Evolutionary conservation across 306 rosid genomes (phyloP).

Genomic region (Quercus alba): DNA sequence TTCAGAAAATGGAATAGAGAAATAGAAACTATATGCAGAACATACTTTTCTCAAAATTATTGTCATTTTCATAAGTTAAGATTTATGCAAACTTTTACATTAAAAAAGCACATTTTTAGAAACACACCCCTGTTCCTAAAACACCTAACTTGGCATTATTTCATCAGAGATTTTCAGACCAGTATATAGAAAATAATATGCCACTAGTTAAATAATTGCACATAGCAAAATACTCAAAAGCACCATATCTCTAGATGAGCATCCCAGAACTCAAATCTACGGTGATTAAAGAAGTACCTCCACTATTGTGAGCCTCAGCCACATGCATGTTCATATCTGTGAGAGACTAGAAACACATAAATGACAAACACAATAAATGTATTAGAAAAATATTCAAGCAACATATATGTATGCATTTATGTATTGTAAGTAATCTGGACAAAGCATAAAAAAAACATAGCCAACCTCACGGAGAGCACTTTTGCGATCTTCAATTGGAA

Average conservation of each 20-base stretch:
- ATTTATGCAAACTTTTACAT: background rate
- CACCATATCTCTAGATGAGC: slow-evolving; percentile 10
- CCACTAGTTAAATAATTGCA: slow-evolving; percentile 6
- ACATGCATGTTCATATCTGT: slow-evolving; percentile 73
- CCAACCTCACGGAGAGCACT: slow-evolving; percentile 90
- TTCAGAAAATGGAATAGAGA: background rate
- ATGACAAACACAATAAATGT: slow-evolving; percentile 29
- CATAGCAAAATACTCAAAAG: slow-evolving; percentile 4
- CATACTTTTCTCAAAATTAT: background rate
- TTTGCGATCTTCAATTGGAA: slow-evolving; percentile 96
- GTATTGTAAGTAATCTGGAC: slow-evolving; percentile 14
- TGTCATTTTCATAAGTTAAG: background rate
- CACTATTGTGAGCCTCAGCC: slow-evolving; percentile 70
- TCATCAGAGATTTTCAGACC: slow-evolving; percentile 19
- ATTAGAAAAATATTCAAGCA: slow-evolving; percentile 11
- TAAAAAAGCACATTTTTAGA: background rate
- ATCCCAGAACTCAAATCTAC: slow-evolving; percentile 13
- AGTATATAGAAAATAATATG: slow-evolving; percentile 10
- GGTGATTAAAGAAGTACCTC: slow-evolving; percentile 60
- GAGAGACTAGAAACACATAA: slow-evolving; percentile 63
- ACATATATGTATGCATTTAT: background rate
- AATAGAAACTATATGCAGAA: background rate
- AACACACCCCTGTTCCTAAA: slow-evolving; percentile 3
- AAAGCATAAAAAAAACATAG: slow-evolving; percentile 25
- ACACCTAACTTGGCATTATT: slow-evolving; percentile 14